Evolutionary conservation across 2,329 filamentous ascomycete species (phyloP), one percentile per base, ranked within the genome.

Genomic region (Ascomycota sp.): DNA sequence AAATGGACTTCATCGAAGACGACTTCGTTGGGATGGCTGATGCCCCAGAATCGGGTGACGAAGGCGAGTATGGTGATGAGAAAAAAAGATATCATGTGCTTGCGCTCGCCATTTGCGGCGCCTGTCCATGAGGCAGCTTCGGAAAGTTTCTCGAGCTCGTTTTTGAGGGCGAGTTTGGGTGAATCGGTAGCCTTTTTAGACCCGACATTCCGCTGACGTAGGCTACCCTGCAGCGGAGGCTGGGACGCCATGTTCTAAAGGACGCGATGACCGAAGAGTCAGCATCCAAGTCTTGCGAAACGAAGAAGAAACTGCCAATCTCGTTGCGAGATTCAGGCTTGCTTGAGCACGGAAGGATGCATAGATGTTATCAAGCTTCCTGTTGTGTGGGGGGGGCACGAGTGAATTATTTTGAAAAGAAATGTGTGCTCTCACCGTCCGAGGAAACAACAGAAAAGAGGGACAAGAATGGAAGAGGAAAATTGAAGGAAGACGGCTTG

Each of bases 1-100:
- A 98, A 98, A 58, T 98, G 89, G 33, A 98, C 89, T 56, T 98
- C 89, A 49, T 98, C 89, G 48, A 98, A 98, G 29, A 98, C 89
- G 32, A 98, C 89, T 59, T 95, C 79, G 48, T 92, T 75, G 11
- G 89, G 89, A 55, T 94, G 85, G 50, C 68, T 81, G 51, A 98
- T 94, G 37, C 83, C 85, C 71, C 79, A 95, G 63, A 98, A 98
- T 37, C 89, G 69, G 28, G 89, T 95, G 37, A 83, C 47, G 47
- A 98, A 95, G 29, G 82, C 86, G 40, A 94, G 58, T 20, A 70
- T 45, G 2, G 86, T 95, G 47, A 93, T 74, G 40, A 93, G 49
- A 21, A 56, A 53, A 35, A 94, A 66, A 36, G 72, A 79, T 39
- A 89, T 53, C 63, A 77, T 74, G 62, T 94, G 91, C 44, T 91